Conservation (phyloP, 768 basidiomycete species). For the Flagelloscypha sp. region DNA sequence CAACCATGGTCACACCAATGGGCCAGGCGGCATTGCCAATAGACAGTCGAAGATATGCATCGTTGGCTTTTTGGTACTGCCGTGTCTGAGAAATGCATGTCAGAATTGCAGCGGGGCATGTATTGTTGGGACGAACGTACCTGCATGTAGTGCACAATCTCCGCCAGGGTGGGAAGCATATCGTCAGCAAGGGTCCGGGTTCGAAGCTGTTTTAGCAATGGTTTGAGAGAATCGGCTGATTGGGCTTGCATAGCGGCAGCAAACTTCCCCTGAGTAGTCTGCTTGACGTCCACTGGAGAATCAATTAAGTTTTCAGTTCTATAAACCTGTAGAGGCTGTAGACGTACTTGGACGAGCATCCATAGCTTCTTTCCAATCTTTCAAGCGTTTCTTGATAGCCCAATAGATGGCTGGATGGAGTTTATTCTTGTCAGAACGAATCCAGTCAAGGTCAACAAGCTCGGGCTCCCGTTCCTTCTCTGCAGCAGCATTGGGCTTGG, state of each 20-base stretch:
- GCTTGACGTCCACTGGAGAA: conserved; percentile 68
- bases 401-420: conserved; percentile 96
- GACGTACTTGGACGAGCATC: conserved; percentile 80
- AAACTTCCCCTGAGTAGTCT: conserved; percentile 83
- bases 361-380: conserved; percentile 97
- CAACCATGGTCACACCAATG: conserved; percentile 99
- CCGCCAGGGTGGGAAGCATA: conserved; percentile 77
- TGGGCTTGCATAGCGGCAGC: conserved; percentile 95
- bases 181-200: conserved; percentile 73
- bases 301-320: conserved; percentile 3
- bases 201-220: conserved; percentile 84
- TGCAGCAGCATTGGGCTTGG: conserved; percentile 43
- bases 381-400: conserved; percentile 82
- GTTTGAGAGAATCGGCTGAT: conserved; percentile 94
- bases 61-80: conserved; percentile 92
- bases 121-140: too few relatives aligned
- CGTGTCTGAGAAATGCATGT: too few relatives aligned
- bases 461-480: conserved; percentile 58
- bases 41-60: conserved; percentile 91
- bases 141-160: conserved; percentile 98
- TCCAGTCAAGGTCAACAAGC: conserved; percentile 58
- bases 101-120: too few relatives aligned
- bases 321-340: background rate
- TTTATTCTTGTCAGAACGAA: conserved; percentile 91
- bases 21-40: conserved; percentile 99